Evolutionary conservation across 257 asterid species (phyloP), one percentile per base, ranked within the genome.

Genomic region (Avicennia marina): DNA sequence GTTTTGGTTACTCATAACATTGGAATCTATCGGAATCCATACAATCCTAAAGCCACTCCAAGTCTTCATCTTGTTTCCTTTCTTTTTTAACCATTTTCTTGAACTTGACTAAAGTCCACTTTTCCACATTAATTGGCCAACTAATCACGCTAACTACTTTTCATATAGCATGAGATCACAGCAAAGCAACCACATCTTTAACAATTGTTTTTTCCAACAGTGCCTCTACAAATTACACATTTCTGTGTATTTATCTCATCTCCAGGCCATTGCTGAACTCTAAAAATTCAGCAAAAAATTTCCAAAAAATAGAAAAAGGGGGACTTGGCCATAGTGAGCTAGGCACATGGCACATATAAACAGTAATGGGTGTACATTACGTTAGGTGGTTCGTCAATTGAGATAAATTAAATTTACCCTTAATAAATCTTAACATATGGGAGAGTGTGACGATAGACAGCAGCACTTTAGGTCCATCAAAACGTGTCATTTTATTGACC

Each of bases 11-110:
- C n/a, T n/a, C n/a, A n/a, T n/a, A n/a, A n/a, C 31, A 9, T 17
- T 42, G 18, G 24, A 39, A 36, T 59, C 45, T 32, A n/a, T n/a
- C n/a, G n/a, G n/a, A n/a, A n/a, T n/a, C n/a, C n/a, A n/a, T n/a
- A n/a, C n/a, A n/a, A n/a, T n/a, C n/a, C n/a, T n/a, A n/a, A n/a
- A n/a, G n/a, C n/a, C n/a, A n/a, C n/a, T n/a, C n/a, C 25, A 45
- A 59, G 45, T 26, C 6, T 57, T 57, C 19, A 10, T 56, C 38
- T 10, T 46, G 56, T 61, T 61, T 61, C 24, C 33, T 22, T 41
- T 26, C 53, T 13, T 26, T 34, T 56, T 56, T n/a, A 27, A 22
- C 18, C 34, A 22, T 22, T 15, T 8, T n/a, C 18, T 46, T 24
- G 47, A 19, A 57, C 40, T 57, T 57, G 51, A 40, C 42, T 41